These are phyloP conservation scores for Exophiala dermatitidis DNA, from an alignment of 2,329 filamentous ascomycete species.

Conservation along the genomic window DNA sequence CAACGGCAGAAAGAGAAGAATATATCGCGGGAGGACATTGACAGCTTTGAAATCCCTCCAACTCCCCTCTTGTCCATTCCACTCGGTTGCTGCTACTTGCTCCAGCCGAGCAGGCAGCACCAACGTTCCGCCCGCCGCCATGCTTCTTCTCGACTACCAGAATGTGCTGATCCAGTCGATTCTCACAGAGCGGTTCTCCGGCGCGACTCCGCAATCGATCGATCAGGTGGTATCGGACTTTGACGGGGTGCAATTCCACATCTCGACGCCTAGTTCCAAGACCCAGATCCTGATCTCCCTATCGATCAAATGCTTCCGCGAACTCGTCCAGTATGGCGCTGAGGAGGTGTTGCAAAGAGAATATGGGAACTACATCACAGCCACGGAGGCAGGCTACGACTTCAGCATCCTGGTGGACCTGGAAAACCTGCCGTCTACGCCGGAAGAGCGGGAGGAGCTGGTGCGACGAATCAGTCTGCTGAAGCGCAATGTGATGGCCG, in stretches of 20 bases:
- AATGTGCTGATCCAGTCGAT: conserved; percentile 97
- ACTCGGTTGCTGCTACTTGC: background rate
- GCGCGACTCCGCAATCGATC: conserved; percentile 58
- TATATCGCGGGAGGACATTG: too few relatives aligned
- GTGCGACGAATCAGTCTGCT: conserved; percentile 80
- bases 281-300: conserved; percentile 92
- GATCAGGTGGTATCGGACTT: conserved; percentile 99
- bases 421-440: conserved; percentile 72
- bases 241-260: conserved; percentile 96
- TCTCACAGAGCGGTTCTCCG: conserved; percentile 87
- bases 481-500: conserved; percentile 98
- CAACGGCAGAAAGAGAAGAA: too few relatives aligned
- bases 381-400: conserved; percentile 85
- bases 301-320: conserved; percentile 87
- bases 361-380: conserved; percentile 85
- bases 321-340: conserved; percentile 88
- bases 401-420: conserved; percentile 90
- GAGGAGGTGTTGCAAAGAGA: conserved; percentile 86
- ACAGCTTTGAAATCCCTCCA: too few relatives aligned
- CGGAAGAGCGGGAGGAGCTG: conserved; percentile 80
- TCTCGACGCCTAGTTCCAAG: conserved; percentile 91
- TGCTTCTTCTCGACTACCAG: conserved; percentile 97
- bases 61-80: too few relatives aligned
- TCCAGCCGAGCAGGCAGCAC: background rate
- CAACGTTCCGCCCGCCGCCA: conserved; percentile 31